Evolutionary conservation across 2,329 filamentous ascomycete species (phyloP).

Genomic region (Parascedosporium putredinis): DNA sequence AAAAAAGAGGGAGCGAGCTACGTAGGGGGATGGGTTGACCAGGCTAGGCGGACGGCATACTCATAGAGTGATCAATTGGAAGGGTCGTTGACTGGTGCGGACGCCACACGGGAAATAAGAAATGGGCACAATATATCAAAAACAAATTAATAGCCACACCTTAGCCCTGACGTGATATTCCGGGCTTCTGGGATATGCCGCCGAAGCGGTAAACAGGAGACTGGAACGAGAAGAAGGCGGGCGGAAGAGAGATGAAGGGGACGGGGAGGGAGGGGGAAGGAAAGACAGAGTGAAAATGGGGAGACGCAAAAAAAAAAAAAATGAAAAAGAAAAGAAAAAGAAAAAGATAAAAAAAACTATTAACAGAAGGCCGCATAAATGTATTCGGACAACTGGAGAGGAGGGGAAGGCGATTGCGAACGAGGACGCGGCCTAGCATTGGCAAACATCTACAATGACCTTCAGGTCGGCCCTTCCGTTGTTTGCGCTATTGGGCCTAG

Average conservation of each 20-base stretch:
- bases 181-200: not conserved
- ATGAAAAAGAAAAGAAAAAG: not conserved
- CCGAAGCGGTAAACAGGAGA: not conserved
- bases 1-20: too few relatives aligned
- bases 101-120: not conserved
- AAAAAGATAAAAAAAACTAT: not conserved
- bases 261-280: not conserved
- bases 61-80: too few relatives aligned
- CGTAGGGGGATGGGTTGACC: too few relatives aligned
- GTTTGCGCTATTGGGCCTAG: too few relatives aligned
- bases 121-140: not conserved
- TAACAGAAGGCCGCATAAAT: too few relatives aligned
- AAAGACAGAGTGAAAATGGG: not conserved
- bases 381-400: too few relatives aligned
- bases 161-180: not conserved
- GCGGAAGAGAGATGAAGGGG: not conserved
- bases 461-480: too few relatives aligned
- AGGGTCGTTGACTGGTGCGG: too few relatives aligned
- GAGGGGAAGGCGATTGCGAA: too few relatives aligned
- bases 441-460: too few relatives aligned
- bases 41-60: too few relatives aligned
- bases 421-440: too few relatives aligned
- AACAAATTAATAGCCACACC: conserved; percentile 1
- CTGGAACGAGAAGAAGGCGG: not conserved
- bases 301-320: not conserved